Evolutionary conservation across 805 yeast species (phyloP).

Genomic region (Kluyveromyces nonfermentans): DNA sequence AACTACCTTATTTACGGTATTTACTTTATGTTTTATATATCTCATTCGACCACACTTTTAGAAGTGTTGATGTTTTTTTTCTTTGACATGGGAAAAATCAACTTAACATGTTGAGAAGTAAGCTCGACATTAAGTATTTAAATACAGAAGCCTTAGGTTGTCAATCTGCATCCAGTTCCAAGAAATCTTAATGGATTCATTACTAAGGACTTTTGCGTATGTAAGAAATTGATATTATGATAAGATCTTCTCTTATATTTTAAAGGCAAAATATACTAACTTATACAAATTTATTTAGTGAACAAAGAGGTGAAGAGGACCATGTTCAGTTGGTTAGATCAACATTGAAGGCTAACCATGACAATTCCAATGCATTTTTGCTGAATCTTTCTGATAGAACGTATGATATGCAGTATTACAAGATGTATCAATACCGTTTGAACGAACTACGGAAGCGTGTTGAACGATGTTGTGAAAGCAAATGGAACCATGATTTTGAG

Average conservation of each 20-base stretch:
- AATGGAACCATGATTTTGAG: slow-evolving; percentile 46
- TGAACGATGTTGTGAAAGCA: slow-evolving; percentile 35
- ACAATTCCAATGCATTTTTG: slow-evolving; percentile 13
- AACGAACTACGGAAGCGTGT: slow-evolving; percentile 39
- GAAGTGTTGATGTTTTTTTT: background rate
- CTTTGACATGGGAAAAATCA: background rate
- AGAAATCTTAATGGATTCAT: slow-evolving; percentile 5
- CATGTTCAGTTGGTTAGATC: slow-evolving; percentile 9
- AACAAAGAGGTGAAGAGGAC: slow-evolving; percentile 1
- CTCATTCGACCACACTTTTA: too few relatives aligned
- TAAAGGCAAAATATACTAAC: background rate
- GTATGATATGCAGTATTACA: slow-evolving; percentile 49
- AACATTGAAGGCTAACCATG: slow-evolving; percentile 10
- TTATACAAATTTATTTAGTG: slow-evolving; percentile 1
- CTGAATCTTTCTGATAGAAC: slow-evolving; percentile 30
- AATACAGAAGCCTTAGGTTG: too few relatives aligned
- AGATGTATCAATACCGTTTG: slow-evolving; percentile 47
- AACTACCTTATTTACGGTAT: too few relatives aligned
- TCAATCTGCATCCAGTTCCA: too few relatives aligned
- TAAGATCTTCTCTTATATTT: background rate
- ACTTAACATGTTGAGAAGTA: background rate
- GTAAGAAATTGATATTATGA: background rate
- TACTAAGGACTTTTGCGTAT: slow-evolving; percentile 7
- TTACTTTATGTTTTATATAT: too few relatives aligned
- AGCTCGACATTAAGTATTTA: too few relatives aligned